phyloP scores from a whole-genome alignment of 2,329 filamentous ascomycete species.

The Trichophyton equinum region DNA sequence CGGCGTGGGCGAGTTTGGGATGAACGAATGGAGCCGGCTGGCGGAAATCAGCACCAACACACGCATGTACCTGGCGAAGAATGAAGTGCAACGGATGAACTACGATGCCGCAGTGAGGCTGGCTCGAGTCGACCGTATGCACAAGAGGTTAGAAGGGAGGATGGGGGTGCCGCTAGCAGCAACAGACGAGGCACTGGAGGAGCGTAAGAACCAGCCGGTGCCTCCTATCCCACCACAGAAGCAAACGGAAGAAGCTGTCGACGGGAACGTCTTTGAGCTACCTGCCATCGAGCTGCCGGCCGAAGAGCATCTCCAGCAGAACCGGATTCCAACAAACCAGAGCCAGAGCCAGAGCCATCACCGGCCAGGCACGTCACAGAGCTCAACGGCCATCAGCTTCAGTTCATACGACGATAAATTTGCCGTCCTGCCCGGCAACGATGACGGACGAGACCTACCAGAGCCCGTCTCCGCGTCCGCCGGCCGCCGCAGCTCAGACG shows the following conservation, averaged over 20 bases:
- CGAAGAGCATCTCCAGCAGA: slow-evolving; percentile 34
- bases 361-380: slow-evolving; percentile 16
- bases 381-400: slow-evolving; percentile 16
- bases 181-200: slow-evolving; percentile 5
- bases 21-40: slow-evolving; percentile 96
- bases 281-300: slow-evolving; percentile 48
- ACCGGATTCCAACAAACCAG: slow-evolving; percentile 16
- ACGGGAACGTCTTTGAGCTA: slow-evolving; percentile 18
- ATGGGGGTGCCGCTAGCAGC: slow-evolving; percentile 25
- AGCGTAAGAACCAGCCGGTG: slow-evolving; percentile 7
- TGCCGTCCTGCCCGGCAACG: slow-evolving; percentile 45
- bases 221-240: slow-evolving; percentile 8
- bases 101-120: slow-evolving; percentile 65
- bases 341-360: not conserved
- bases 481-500: slow-evolving; percentile 21
- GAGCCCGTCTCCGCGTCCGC: slow-evolving; percentile 23
- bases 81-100: slow-evolving; percentile 64
- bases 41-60: slow-evolving; percentile 91
- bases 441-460: slow-evolving; percentile 35
- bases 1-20: slow-evolving; percentile 90
- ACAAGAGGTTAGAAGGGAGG: slow-evolving; percentile 48
- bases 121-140: slow-evolving; percentile 68
- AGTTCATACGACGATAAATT: slow-evolving; percentile 57
- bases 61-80: slow-evolving; percentile 62
- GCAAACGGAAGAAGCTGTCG: slow-evolving; percentile 10